Percentiles rank a stretch among this genome's conserved stretches.
Conservation (phyloP, 306 rosid species). For the Corylus heterophylla region DNA sequence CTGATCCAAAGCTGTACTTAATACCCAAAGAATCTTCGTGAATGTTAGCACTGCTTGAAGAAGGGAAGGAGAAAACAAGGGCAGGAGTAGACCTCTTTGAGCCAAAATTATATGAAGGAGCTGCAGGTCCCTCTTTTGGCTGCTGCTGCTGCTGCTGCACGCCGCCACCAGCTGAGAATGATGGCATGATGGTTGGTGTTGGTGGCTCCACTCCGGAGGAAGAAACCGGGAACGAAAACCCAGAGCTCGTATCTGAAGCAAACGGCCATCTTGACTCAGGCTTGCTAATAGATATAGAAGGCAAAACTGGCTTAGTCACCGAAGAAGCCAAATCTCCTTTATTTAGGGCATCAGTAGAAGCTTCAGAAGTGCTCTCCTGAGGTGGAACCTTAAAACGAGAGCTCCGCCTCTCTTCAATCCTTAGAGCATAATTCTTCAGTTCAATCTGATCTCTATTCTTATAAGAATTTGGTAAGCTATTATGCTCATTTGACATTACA, state of each 20-base stretch:
- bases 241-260: constrained; percentile 53
- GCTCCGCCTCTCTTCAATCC: constrained; percentile 38
- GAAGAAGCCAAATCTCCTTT: constrained; percentile 35
- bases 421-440: constrained; percentile 33
- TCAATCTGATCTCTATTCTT: constrained; percentile 34
- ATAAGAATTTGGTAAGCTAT: constrained; percentile 33
- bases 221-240: constrained; percentile 82
- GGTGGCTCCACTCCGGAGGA: constrained; percentile 69
- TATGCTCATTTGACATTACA: constrained; percentile 41
- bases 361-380: constrained; percentile 38
- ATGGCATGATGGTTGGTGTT: constrained; percentile 74
- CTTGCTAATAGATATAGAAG: constrained; percentile 66
- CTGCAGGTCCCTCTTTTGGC: constrained; percentile 34
- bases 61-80: constrained; percentile 70
- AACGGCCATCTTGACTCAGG: constrained; percentile 57
- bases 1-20: constrained; percentile 73
- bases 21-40: constrained; percentile 42
- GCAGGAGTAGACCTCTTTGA: constrained; percentile 44
- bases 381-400: constrained; percentile 37
- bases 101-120: constrained; percentile 63
- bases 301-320: constrained; percentile 51
- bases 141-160: constrained; percentile 17
- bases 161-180: constrained; percentile 32
- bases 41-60: constrained; percentile 49
- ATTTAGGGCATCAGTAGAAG: constrained; percentile 26